Evolutionary conservation across 768 basidiomycete genomes (phyloP), one percentile per base, ranked within the genome.

Genomic region (Lactarius evosmus): DNA sequence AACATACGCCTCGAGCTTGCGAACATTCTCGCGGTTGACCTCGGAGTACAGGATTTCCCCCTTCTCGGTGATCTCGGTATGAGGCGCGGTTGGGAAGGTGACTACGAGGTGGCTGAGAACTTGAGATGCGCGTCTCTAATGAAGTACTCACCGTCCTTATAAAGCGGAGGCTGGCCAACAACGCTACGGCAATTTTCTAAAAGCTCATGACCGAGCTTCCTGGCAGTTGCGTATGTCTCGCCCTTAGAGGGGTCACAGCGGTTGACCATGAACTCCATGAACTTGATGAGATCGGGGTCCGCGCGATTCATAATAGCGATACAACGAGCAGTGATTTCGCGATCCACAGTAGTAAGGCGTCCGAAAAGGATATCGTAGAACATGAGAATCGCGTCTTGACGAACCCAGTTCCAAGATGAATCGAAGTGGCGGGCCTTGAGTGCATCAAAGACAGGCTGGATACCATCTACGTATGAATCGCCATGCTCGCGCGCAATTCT

Each of bases 371-470:
- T 97, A 74, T 98, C 96, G 76, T 95, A 98, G 79, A 88, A 98
- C 93, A 99, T 95, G 64, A 93, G 79, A 30, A 98, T 80, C 17
- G 95, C 93, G 66, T 97, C 95, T 78, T 99, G 97, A 65, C 96
- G 88, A 51, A 90, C 96, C 97, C 97, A 99, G 73, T 99, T 99
- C 97, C 96, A 99, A 7, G 91, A 94, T 2, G 96, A 98, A 74
- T 98, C 95, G 80, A 99, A 98, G 73, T 89, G 95, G 52, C 97
- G 91, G 14, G 95, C 97, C 77, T 99, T 98, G 71, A 98, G 81
- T 2, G 92, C 88, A 72, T 96, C 93, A 76, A 99, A 99, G 62
- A 85, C 82, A 11, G 97, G 97, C 72, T 95, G 91, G 65, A 98
- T 95, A 50, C 97, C 97, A 34, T 95, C 89, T 64, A 98, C 80